Evolutionary conservation across 2,329 filamentous ascomycete genomes (phyloP), one percentile per base, ranked within the genome.

Genomic region (Colletotrichum incanum): DNA sequence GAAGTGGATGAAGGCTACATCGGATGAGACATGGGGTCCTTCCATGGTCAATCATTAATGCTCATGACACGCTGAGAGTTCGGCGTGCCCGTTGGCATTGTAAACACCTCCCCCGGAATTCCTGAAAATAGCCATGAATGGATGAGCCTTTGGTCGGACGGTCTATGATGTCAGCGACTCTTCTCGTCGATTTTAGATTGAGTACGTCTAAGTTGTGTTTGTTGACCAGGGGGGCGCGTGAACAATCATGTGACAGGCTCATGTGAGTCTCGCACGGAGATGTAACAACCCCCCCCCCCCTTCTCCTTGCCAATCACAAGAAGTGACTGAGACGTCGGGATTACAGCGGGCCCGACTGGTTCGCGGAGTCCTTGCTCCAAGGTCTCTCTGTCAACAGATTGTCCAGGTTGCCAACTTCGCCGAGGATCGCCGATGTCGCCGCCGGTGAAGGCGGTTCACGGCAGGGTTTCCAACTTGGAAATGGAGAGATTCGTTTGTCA

Each of bases 1-100:
- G 28, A 16, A 59, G 67, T 55, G 67, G 67, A 59, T 39, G 61
- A 69, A 37, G 43, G 67, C 62, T 37, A 54, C 54, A 39, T 66
- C 67, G 31, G 54, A 66, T 41, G 67, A 54, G 62, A 66, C 67
- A 66, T 65, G 67, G 67, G 52, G 31, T 45, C 37, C 37, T 63
- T 18, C 34, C 23, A 31, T 50, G 34, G n/a, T 34, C 18, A 20
- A 12, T 20, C 5, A 23, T 18, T 37, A 23, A 50, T 31, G 47
- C 47, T 54, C 60, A 54, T 63, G 47, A 54, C 60, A 62, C 59
- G 28, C 59, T 34, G 59, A 62, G 28, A 50, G 31, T 54, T 63
- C 47, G 47, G 60, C 60, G 47, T 41, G 37, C 47, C 60, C 60
- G 45, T 63, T 41, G 45, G 31, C 34, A 23, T 56, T 39, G 47